Conservation (phyloP, 805 yeast genomes). For the Ogataea ramenticola region DNA sequence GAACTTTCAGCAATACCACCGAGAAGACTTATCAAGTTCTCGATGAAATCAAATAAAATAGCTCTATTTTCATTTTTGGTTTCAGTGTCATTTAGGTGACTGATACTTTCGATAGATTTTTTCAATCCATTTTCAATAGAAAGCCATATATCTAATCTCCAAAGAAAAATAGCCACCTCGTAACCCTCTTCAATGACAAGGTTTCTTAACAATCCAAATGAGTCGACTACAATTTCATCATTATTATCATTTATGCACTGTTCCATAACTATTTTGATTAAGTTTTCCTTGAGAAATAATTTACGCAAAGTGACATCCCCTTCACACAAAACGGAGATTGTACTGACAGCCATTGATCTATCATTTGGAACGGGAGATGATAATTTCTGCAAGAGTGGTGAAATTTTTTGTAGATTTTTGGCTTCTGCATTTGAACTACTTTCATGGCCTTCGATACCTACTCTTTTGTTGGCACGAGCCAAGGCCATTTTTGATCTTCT, state of each 20-base stretch:
- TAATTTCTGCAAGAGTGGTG: conserved; percentile 63
- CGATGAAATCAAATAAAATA: conserved; percentile 58
- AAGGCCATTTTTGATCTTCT: conserved; percentile 49
- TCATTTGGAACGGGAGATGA: conserved; percentile 61
- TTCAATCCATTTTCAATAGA: conserved; percentile 44
- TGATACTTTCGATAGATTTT: conserved; percentile 44
- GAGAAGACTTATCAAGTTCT: conserved; percentile 62
- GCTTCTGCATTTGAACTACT: conserved; percentile 27
- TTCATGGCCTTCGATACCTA: conserved; percentile 3
- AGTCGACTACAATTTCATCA: conserved; percentile 72
- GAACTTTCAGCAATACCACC: conserved; percentile 61
- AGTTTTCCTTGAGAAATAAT: conserved; percentile 60
- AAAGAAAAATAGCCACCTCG: conserved; percentile 63
- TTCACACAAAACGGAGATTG: conserved; percentile 65
- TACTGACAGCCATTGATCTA: conserved; percentile 66
- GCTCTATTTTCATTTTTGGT: conserved; percentile 27
- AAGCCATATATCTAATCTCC: conserved; percentile 76
- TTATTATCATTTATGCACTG: conserved; percentile 59
- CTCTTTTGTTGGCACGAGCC: conserved; percentile 13
- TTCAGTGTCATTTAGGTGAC: conserved; percentile 26
- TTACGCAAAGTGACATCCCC: conserved; percentile 53
- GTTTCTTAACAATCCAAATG: conserved; percentile 76
- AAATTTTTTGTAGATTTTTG: conserved; percentile 38
- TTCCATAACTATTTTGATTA: conserved; percentile 57
- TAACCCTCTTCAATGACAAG: conserved; percentile 83